Evolutionary conservation across 306 rosid genomes (phyloP).

Genomic region (Fagus sylvatica): DNA sequence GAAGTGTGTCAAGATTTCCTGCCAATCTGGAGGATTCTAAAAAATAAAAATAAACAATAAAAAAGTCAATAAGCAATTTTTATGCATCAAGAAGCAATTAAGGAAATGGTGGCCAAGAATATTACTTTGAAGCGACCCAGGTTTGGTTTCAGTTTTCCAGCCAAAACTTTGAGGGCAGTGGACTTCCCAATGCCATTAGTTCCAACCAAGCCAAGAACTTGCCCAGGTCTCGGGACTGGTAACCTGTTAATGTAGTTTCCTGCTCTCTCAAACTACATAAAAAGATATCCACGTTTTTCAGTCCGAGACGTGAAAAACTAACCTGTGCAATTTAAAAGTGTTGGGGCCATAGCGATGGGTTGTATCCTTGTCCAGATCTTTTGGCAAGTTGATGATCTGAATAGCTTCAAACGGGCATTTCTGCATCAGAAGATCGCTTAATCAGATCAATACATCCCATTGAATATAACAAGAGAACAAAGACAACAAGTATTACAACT

Average conservation of each 20-base stretch:
- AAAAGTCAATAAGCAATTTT: slow-evolving; percentile 6
- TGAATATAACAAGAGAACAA: background rate
- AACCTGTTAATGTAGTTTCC: slow-evolving; percentile 50
- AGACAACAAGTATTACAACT: background rate
- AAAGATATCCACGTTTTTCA: background rate
- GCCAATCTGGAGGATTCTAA: slow-evolving; percentile 99
- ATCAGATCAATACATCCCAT: slow-evolving; percentile 16
- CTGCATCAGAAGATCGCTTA: slow-evolving; percentile 39
- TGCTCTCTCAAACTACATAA: slow-evolving; percentile 20
- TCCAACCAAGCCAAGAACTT: slow-evolving; percentile 97
- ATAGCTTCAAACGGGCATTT: slow-evolving; percentile 99
- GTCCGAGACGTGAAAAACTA: slow-evolving; percentile 16
- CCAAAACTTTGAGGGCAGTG: slow-evolving; percentile 95
- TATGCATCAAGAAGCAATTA: background rate
- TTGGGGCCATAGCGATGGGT: slow-evolving; percentile 95
- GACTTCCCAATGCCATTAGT: slow-evolving; percentile 98
- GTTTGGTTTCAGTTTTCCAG: slow-evolving; percentile 91
- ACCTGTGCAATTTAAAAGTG: slow-evolving; percentile 96
- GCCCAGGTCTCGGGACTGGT: slow-evolving; percentile 97
- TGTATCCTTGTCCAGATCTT: slow-evolving; percentile 86
- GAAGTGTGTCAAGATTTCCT: slow-evolving; percentile 87
- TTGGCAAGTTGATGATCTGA: slow-evolving; percentile 91
- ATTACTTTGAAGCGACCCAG: slow-evolving; percentile 91
- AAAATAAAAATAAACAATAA: slow-evolving; percentile 7
- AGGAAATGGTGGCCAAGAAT: slow-evolving; percentile 1